phyloP scores from a whole-genome alignment of 1,284 basidiomycete species.

The Marasmius oreades region DNA sequence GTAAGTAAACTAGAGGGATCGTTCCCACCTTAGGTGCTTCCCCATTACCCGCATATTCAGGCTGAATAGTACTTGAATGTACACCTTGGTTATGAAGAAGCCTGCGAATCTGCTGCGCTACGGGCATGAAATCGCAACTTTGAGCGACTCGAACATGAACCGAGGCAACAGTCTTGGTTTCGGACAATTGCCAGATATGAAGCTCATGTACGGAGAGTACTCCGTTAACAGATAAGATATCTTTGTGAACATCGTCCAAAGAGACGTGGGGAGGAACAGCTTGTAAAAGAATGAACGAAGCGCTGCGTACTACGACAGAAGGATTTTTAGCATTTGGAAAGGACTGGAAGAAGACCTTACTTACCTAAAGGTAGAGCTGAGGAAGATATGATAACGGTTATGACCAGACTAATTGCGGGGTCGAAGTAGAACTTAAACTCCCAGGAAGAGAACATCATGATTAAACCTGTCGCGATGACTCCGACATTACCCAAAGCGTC shows the following conservation, averaged over 20 bases:
- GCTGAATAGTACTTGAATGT: slow-evolving; percentile 91
- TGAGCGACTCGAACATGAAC: slow-evolving; percentile 90
- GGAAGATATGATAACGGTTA: slow-evolving; percentile 96
- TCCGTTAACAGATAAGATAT: slow-evolving; percentile 80
- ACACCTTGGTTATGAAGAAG: slow-evolving; percentile 89
- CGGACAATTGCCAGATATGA: slow-evolving; percentile 96
- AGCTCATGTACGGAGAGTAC: slow-evolving; percentile 93
- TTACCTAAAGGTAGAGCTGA: slow-evolving; percentile 90
- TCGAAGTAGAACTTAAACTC: slow-evolving; percentile 89
- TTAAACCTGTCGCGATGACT: slow-evolving; percentile 91
- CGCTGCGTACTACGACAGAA: slow-evolving; percentile 70
- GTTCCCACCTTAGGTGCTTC: slow-evolving; percentile 43
- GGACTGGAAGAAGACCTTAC: slow-evolving; percentile 22
- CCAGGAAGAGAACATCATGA: slow-evolving; percentile 86
- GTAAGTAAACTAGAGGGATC: slow-evolving; percentile 8
- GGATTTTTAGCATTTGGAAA: slow-evolving; percentile 16
- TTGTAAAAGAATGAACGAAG: slow-evolving; percentile 94
- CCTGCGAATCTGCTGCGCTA: slow-evolving; percentile 82
- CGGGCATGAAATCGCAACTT: slow-evolving; percentile 85
- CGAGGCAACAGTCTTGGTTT: slow-evolving; percentile 73
- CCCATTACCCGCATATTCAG: slow-evolving; percentile 54
- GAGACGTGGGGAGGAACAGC: slow-evolving; percentile 93
- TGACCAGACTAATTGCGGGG: slow-evolving; percentile 90
- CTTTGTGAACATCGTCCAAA: slow-evolving; percentile 79
- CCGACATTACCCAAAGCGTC: slow-evolving; percentile 98